Conservation (phyloP, 257 asterid species). For the Catharanthus roseus region DNA sequence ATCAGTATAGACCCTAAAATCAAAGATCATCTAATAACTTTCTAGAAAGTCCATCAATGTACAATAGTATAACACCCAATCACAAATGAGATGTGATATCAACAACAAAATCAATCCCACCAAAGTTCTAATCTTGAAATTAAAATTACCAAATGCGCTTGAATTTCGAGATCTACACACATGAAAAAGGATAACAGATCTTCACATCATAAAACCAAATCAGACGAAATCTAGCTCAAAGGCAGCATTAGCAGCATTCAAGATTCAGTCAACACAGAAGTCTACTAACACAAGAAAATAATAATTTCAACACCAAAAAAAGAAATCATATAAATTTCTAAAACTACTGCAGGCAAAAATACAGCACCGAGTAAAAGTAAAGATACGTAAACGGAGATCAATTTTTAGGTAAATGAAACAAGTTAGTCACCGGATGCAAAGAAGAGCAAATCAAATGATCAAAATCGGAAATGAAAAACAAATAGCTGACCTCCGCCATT, state of each 20-base stretch:
- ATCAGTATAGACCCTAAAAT: conserved; percentile 1
- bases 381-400: neutral
- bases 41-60: neutral
- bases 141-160: neutral
- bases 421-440: neutral
- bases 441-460: neutral
- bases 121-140: neutral
- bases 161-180: neutral
- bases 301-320: neutral
- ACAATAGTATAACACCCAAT: no score
- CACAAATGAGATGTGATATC: no score
- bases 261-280: neutral
- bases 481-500: conserved; percentile 77
- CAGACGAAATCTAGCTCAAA: neutral
- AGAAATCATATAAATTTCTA: neutral
- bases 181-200: neutral
- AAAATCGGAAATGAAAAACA: neutral
- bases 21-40: neutral
- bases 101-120: neutral
- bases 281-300: neutral
- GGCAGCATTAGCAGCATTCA: neutral
- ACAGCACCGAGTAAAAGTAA: neutral
- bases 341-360: neutral
- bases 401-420: neutral
- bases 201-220: neutral